Base-by-base conservation (phyloP, 1,284 basidiomycete species). In the Ceratobasidium sp. region DNA sequence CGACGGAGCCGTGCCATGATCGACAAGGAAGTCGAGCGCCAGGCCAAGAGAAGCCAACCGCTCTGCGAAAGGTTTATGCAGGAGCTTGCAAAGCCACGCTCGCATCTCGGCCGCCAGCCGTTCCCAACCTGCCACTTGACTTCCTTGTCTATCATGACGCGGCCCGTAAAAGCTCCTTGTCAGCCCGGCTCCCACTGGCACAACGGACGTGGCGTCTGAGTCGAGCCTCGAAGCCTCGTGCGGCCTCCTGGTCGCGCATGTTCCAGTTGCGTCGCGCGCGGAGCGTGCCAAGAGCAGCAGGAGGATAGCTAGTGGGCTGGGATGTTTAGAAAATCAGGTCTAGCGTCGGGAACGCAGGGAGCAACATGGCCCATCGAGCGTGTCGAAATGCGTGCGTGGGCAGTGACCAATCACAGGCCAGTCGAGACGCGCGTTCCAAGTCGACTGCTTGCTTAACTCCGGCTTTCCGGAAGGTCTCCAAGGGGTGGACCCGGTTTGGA, bases 101-200 rank as follows among this genome's bases (percentile, higher is more conserved):
- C 11, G 27, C 9, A 31, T 29, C 24, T 19, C 27, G 29, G n/a
- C n/a, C n/a, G 59, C 11, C 34, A n/a, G 7, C 8, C 19, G 37
- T 1, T 24, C 37, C 22, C 8, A 14, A 37, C 59, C 14, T 51
- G 48, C 4, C 24, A 6, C 6, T 16, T 22, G 37, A 41, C 37
- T 19, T 39, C 16, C 8, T 61, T 13, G 39, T 61, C 59, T 8
- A 61, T 61, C 29, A 61, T 16, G n/a, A 9, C 22, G 22, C 59
- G 59, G 39, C 7, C 16, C 29, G n/a, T n/a, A n/a, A n/a, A n/a
- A n/a, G n/a, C n/a, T n/a, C n/a, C n/a, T n/a, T n/a, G n/a, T n/a
- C 61, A 63, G 39, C 37, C 61, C 31, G 48, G 61, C 24, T 63
- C 61, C 61, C 61, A 63, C 24, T 63, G 61, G 61, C 61, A 63